These are phyloP conservation scores for Nigrospora sphaerica DNA, from an alignment of 2,329 filamentous ascomycete species.

Conservation along the genomic window DNA sequence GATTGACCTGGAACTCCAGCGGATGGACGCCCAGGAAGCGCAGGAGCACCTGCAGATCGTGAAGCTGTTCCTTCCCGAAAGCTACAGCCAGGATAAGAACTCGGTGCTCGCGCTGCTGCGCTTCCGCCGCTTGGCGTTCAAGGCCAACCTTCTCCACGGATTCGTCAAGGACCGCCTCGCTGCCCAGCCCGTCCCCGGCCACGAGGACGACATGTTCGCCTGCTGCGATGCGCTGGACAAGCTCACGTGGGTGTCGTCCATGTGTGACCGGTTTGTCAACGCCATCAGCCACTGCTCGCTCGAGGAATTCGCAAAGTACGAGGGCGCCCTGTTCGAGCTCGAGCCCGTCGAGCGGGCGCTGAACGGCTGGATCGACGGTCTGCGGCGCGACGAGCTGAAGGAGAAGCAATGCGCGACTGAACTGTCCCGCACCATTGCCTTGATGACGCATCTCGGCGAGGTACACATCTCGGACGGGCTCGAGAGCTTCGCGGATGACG, in stretches of 20 bases:
- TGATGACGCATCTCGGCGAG: constrained; percentile 81
- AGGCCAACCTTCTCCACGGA: constrained; percentile 69
- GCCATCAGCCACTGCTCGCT: constrained; percentile 73
- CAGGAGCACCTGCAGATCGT: constrained; percentile 83
- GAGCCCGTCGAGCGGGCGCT: constrained; percentile 86
- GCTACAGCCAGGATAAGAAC: constrained; percentile 71
- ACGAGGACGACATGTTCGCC: constrained; percentile 72
- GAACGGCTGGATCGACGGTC: constrained; percentile 78
- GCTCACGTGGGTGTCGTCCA: constrained; percentile 73
- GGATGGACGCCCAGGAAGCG: constrained; percentile 83
- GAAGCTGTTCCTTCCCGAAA: constrained; percentile 81
- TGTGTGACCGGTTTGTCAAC: constrained; percentile 78
- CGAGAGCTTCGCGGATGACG: constrained; percentile 68
- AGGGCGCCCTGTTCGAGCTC: constrained; percentile 76
- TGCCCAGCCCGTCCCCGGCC: constrained; percentile 57
- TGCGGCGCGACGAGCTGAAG: constrained; percentile 79
- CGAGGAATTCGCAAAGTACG: constrained; percentile 71
- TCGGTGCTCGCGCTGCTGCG: constrained; percentile 83
- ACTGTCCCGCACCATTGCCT: constrained; percentile 73
- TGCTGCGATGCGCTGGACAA: constrained; percentile 80
- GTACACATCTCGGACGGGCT: constrained; percentile 66
- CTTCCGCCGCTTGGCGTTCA: constrained; percentile 84
- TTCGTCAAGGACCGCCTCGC: constrained; percentile 75
- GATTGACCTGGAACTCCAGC: constrained; percentile 82
- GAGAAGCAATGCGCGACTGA: constrained; percentile 76